Percentiles rank a stretch among this genome's conserved stretches.
phyloP scores from a whole-genome alignment of 192 early-diverging fungal genomes.

The Umbelopsis isabellina region DNA sequence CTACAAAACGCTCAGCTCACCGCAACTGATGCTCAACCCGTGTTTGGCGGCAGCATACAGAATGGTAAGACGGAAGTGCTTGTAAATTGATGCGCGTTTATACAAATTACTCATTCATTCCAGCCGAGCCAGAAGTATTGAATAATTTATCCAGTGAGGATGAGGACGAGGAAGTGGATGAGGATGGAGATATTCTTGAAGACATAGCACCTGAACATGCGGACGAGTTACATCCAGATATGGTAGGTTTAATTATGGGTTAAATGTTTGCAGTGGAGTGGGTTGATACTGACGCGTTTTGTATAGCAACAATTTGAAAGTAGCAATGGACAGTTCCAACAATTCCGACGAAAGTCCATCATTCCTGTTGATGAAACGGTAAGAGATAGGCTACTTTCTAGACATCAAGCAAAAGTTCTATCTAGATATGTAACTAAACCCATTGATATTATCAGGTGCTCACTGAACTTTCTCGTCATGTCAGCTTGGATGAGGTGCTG shows the following conservation, averaged over 20 bases:
- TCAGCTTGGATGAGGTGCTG: slow-evolving; percentile 58
- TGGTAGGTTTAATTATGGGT: background rate
- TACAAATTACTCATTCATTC: background rate
- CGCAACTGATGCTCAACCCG: background rate
- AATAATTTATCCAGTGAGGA: background rate
- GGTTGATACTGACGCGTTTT: background rate
- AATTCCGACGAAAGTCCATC: slow-evolving; percentile 62
- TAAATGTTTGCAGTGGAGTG: background rate
- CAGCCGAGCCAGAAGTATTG: background rate
- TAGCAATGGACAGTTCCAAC: slow-evolving; percentile 40
- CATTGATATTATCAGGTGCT: slow-evolving; percentile 36
- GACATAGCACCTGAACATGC: background rate
- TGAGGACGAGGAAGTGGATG: background rate
- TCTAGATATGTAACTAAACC: background rate
- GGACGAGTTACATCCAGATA: slow-evolving; percentile 24
- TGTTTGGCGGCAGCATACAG: slow-evolving; percentile 4
- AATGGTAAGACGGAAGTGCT: background rate
- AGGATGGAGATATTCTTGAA: background rate
- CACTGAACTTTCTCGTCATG: slow-evolving; percentile 56
- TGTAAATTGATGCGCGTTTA: background rate
- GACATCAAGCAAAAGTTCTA: background rate
- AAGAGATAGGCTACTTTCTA: background rate
- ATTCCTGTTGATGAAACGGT: slow-evolving; percentile 61
- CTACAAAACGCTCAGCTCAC: slow-evolving; percentile 37
- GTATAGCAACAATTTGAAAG: slow-evolving; percentile 47